Evolutionary conservation across 495 filamentous ascomycete species (phyloP), one percentile per base, ranked within the genome.

Genomic region (Daldinia vernicosa): DNA sequence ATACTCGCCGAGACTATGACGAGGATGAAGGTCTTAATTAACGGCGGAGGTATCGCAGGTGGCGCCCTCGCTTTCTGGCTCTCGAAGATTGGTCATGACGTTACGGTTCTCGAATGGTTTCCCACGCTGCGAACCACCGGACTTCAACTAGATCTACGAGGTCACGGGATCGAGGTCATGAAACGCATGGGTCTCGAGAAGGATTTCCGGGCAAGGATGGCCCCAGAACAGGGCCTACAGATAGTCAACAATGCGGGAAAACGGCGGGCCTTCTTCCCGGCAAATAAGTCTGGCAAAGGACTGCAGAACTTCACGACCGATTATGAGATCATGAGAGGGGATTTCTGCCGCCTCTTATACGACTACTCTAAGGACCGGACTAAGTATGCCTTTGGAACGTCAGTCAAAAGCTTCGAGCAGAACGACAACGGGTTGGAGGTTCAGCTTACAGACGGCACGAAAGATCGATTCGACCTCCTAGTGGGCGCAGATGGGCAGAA

Each of bases 31-130:
- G 71, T 88, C 66, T 79, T 88, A 54, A 84, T 88, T 66, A 74
- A 71, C 45, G 85, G 86, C 50, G 85, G 76, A 15, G 75, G 77
- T 5, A 75, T 81, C 50, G 77, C 78, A 32, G 79, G 79, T 19
- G 82, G 83, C 15, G 78, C 83, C 6, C 67, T 83, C 37, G 86
- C 87, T 24, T 87, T 81, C 74, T 88, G 81, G 82, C 75, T 88
- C 22, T 77, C 81, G 22, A 85, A 83, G 72, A 72, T 83, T 24
- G 85, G 83, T 43, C 80, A 81, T 66, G 63, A 81, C 12, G 77
- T 89, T 58, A 88, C 86, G 6, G 70, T 88, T 24, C 78, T 87
- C 67, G 86, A 89, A 69, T 79, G 82, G 62, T 84, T 80, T 63
- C 75, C 80, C 15, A 54, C 53, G 22, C 71, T 88, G 6, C 84